These are phyloP conservation scores for Phellinidium pouzarii DNA, from an alignment of 1,284 basidiomycete genomes.

Conservation along the genomic window DNA sequence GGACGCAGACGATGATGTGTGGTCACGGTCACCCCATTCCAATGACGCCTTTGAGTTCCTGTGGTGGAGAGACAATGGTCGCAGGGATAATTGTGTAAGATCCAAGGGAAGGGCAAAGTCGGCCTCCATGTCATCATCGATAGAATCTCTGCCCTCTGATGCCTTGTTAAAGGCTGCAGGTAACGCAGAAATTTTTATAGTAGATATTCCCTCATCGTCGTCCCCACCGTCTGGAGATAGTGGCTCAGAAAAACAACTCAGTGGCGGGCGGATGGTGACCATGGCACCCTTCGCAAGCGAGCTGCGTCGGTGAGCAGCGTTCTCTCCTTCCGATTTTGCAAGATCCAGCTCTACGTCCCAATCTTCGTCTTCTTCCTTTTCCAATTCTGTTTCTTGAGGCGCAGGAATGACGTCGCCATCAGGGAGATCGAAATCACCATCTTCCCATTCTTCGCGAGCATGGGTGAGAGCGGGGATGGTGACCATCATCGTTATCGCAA, in stretches of 20 bases:
- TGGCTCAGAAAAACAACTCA: slow-evolving; percentile 29
- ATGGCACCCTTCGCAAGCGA: slow-evolving; percentile 44
- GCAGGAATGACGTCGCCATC: slow-evolving; percentile 59
- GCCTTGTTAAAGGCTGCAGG: slow-evolving; percentile 31
- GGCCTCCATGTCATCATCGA: slow-evolving; percentile 68
- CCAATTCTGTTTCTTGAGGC: slow-evolving; percentile 44
- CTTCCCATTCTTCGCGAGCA: slow-evolving; percentile 70
- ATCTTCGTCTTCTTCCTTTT: slow-evolving; percentile 59
- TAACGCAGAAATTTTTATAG: slow-evolving; percentile 63
- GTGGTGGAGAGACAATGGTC: slow-evolving; percentile 62
- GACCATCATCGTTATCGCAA: slow-evolving; percentile 37
- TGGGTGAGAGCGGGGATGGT: slow-evolving; percentile 53
- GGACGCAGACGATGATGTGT: slow-evolving; percentile 65
- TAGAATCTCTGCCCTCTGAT: slow-evolving; percentile 26
- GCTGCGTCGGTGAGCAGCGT: slow-evolving; percentile 29
- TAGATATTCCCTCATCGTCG: slow-evolving; percentile 71
- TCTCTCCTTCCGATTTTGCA: slow-evolving; percentile 49
- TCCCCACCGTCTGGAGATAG: slow-evolving; percentile 44
- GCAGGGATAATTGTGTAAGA: slow-evolving; percentile 70
- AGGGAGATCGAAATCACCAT: slow-evolving; percentile 77
- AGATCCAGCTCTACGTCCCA: slow-evolving; percentile 75
- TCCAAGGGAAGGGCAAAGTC: slow-evolving; percentile 72
- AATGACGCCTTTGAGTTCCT: slow-evolving; percentile 72
- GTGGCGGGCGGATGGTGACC: slow-evolving; percentile 60
- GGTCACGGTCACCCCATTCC: slow-evolving; percentile 78